Conservation (phyloP, 148 eudicot genomes). For the Polygonum maritimum region DNA sequence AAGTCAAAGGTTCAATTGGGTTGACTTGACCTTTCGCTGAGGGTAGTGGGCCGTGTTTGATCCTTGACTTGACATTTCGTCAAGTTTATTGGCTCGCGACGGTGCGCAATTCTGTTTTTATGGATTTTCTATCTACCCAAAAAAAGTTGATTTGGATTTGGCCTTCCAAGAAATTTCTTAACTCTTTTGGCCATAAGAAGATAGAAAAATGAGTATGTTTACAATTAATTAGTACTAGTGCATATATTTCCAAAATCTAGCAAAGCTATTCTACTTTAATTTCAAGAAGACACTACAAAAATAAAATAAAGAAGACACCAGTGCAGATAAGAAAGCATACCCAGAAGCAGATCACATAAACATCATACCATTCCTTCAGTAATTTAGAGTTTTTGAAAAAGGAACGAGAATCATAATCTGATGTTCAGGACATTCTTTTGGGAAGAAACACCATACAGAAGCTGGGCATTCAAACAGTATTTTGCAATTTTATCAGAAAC, state of each 20-base stretch:
- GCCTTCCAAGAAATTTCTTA: not conserved
- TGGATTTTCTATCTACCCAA: not conserved
- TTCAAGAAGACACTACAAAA: not conserved
- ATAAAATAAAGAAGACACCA: not conserved
- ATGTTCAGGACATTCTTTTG: not conserved
- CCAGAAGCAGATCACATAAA: not conserved
- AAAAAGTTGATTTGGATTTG: not conserved
- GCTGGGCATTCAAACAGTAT: not conserved
- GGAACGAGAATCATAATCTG: not conserved
- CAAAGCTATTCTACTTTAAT: not conserved
- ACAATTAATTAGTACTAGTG: too few species aligned
- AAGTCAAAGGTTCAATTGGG: too few species aligned
- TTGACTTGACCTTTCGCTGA: not conserved
- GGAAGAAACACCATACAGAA: not conserved
- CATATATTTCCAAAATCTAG: not conserved
- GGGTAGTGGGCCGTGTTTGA: not conserved
- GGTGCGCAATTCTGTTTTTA: not conserved
- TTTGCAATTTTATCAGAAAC: slow-evolving; percentile 1
- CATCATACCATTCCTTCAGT: not conserved
- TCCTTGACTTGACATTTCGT: not conserved
- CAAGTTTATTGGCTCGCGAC: not conserved
- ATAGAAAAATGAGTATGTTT: too few species aligned
- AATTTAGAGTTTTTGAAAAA: not conserved
- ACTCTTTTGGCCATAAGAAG: too few species aligned
- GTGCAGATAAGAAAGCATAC: not conserved